Evolutionary conservation across 352 stramenopile genomes (phyloP), one percentile per base, ranked within the genome.

Genomic region (Phytophthora hybrid): DNA sequence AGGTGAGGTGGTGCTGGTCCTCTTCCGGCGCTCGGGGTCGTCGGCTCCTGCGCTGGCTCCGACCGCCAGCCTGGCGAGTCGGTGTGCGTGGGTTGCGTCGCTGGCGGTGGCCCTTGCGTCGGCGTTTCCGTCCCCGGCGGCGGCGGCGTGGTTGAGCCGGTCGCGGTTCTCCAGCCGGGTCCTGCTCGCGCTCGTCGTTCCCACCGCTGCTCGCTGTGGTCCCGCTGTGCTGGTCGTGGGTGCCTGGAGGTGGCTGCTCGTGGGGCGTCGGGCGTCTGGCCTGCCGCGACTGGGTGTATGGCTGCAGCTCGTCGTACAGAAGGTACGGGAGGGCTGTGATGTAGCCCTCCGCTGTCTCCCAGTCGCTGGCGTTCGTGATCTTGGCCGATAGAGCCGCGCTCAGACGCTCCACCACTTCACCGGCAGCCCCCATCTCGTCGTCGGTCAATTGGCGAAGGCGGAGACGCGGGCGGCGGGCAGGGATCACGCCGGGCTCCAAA

Each of bases 11-110:
- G 14, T 3, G 34, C 5, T 29, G 59, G 1, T n/a, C n/a, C n/a
- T 26, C 23, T n/a, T n/a, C n/a, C 4, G 66, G 66, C 6, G 52
- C 59, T 16, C 62, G 62, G 3, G n/a, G 37, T 3, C 29, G 65
- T 19, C 39, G 57, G 29, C 21, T 21, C n/a, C 34, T 14, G 53
- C 8, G 16, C 32, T 39, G 32, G 8, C 8, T 11, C 32, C 32
- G 32, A 39, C 8, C 32, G 32, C 11, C 32, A 8, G 32, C 11
- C 41, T 49, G 41, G 11, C 2, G 5, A 26, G 23, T 26, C 23
- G 23, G 9, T 46, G 37, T 9, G 3, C 13, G 37, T 14, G 8
- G 37, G 9, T 46, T 1, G 9, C 37, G 37, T 14, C 37, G 37
- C 9, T 46, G 37, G 37, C 13, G 37, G 8, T 14, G 37, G 37